Evolutionary conservation across 345 rosid genomes (phyloP).

Genomic region (Firmiana major): DNA sequence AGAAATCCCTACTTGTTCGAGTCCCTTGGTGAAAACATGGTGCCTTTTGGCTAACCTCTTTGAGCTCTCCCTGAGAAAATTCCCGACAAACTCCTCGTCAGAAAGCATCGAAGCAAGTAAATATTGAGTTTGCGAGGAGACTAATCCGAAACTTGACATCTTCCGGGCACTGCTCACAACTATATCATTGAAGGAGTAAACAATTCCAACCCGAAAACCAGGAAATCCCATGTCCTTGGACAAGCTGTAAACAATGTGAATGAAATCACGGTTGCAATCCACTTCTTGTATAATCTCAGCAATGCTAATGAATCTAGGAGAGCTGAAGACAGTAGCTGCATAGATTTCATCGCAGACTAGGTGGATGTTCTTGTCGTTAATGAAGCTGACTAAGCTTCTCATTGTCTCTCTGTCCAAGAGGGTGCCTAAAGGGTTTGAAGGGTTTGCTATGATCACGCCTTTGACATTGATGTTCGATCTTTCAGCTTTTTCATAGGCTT

Average conservation of each 20-base stretch:
- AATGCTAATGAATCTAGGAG: conserved; percentile 56
- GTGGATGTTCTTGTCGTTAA: conserved; percentile 55
- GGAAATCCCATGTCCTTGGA: conserved; percentile 96
- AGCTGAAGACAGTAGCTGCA: conserved; percentile 57
- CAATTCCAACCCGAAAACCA: conserved; percentile 74
- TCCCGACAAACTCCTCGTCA: conserved; percentile 51
- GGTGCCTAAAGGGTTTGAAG: conserved; percentile 87
- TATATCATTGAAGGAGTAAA: conserved; percentile 67
- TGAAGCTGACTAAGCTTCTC: conserved; percentile 41
- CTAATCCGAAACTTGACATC: conserved; percentile 87
- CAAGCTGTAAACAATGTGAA: conserved; percentile 77
- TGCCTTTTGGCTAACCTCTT: conserved; percentile 50
- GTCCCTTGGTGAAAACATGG: conserved; percentile 36
- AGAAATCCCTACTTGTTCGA: conserved; percentile 47
- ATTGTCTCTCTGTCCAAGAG: conserved; percentile 49
- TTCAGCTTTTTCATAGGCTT: conserved; percentile 48
- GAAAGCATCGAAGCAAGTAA: conserved; percentile 71
- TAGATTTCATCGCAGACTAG: conserved; percentile 83
- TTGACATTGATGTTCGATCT: conserved; percentile 49
- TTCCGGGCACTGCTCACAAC: conserved; percentile 59
- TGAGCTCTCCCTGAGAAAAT: conserved; percentile 49
- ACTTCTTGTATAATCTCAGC: conserved; percentile 53
- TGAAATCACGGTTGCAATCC: conserved; percentile 44
- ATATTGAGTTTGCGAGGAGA: conserved; percentile 70
- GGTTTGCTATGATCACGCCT: conserved; percentile 75